Evolutionary conservation across 2,329 filamentous ascomycete genomes (phyloP), one percentile per base, ranked within the genome.

Genomic region (Trichothecium sympodiale): DNA sequence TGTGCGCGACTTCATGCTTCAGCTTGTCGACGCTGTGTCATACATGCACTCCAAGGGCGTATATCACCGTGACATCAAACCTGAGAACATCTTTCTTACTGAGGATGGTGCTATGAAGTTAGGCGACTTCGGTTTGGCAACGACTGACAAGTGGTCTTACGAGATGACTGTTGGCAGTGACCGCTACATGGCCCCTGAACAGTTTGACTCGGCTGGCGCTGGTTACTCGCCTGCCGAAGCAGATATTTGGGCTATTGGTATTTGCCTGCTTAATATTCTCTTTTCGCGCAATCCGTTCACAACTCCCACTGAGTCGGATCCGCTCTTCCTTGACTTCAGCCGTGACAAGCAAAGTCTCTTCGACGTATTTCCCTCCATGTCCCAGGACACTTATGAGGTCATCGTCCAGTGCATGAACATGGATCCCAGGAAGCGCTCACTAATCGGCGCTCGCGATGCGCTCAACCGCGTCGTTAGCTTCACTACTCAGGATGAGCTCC

Each of bases 151-250:
- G 48, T 94, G 86, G 87, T 93, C 85, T 17, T 83, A 83, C 50
- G 91, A 98, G 66, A 80, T 82, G 43, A 91, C 84, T 42, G 91
- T 98, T 32, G 91, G 91, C 46, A 96, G 91, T 56, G 91, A 98
- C 56, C 86, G 91, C 38, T 98, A 98, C 65, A 98, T 98, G 91
- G 88, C 91, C 38, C 91, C 91, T 5, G 91, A 98, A 62, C 91
- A 98, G 60, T 96, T 91, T 51, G 89, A 96, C 56, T 87, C 88
- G 36, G 77, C 80, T 46, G 80, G 80, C 43, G 77, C 74, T 43
- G 91, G 91, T 40, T 98, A 98, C 63, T 89, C 86, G 38, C 88
- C 91, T 32, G 84, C 85, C 31, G 78, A 91, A 62, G 91, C 91
- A 35, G 91, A 98, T 57, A 79, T 95, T 48, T 98, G 91, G 91